Evolutionary conservation across 306 rosid genomes (phyloP), one percentile per base, ranked within the genome.

Genomic region (Pyrus bretschneideri): DNA sequence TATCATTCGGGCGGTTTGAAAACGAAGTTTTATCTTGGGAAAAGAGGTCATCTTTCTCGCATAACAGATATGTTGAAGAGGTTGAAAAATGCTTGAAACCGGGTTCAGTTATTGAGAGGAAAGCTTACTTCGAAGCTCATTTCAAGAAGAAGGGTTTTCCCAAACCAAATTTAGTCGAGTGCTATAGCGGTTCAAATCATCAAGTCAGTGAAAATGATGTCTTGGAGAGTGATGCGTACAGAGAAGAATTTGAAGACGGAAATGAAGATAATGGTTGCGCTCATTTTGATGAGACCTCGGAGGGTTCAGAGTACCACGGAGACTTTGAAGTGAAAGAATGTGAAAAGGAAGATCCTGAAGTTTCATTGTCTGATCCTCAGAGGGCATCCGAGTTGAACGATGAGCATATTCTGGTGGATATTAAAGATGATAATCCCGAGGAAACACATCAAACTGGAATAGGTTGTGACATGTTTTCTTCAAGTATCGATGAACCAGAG

Each of bases 1-100:
- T 90, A 86, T 92, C 96, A 75, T 92, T 92, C 78, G 97, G 97
- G 73, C 88, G 96, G 82, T 90, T 86, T 73, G 92, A 90, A 76
- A 86, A 67, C 6, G 93, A 92, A 73, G 78, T 86, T 1, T 83
- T 92, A 71, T 90, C 86, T 79, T 90, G 96, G 92, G 97, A 92
- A 78, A 85, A 86, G 82, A 88, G 96, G 82, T 91, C 97, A 13
- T 85, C 88, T 19, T 88, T 91, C 88, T 85, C 91, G 40, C 97
- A 81, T 74, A 91, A 91, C 70, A 86, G 85, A 73, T 91, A 91
- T 77, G 82, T 91, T 57, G 97, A 91, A 81, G 97, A 91, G 86
- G 89, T 91, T 65, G 97, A 86, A 76, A 91, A 86, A 82, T 91
- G 78, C 83, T 85, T 90, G 25, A 89, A 83, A 78, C 91, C 95